A percentile compares a stretch with the other conserved stretches of the same genome.
Conservation (phyloP, 2,329 filamentous ascomycete species). For the Monilinia polystroma region DNA sequence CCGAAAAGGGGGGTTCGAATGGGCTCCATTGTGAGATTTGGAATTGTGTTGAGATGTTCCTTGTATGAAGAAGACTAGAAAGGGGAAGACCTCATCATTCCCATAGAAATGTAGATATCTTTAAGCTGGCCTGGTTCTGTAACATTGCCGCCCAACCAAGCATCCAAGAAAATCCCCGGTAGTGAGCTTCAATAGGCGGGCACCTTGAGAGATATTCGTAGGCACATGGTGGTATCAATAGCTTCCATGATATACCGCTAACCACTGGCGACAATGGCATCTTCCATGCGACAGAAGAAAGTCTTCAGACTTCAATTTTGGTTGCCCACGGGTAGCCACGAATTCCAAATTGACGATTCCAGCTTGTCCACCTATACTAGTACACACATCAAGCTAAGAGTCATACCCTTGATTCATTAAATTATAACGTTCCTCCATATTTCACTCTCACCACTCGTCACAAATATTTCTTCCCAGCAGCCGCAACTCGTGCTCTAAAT, state of each 20-base stretch:
- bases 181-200: neutral
- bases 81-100: neutral
- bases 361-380: neutral
- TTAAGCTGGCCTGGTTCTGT: neutral
- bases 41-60: neutral
- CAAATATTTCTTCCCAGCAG: slow-evolving; percentile 89
- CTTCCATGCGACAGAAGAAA: neutral
- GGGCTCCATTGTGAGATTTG: neutral
- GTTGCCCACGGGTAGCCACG: neutral
- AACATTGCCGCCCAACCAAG: neutral
- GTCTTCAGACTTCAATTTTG: neutral
- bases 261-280: neutral
- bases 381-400: neutral
- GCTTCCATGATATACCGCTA: neutral
- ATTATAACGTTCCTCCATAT: neutral
- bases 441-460: slow-evolving; percentile 47
- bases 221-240: neutral
- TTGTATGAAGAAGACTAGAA: neutral
- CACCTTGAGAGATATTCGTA: neutral
- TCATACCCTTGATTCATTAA: neutral
- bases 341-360: neutral
- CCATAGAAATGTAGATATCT: neutral
- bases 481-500: slow-evolving; percentile 77
- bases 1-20: neutral
- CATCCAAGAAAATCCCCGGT: neutral